These are phyloP conservation scores for Epichloe aotearoae DNA, from an alignment of 2,329 filamentous ascomycete genomes.

Conservation along the genomic window DNA sequence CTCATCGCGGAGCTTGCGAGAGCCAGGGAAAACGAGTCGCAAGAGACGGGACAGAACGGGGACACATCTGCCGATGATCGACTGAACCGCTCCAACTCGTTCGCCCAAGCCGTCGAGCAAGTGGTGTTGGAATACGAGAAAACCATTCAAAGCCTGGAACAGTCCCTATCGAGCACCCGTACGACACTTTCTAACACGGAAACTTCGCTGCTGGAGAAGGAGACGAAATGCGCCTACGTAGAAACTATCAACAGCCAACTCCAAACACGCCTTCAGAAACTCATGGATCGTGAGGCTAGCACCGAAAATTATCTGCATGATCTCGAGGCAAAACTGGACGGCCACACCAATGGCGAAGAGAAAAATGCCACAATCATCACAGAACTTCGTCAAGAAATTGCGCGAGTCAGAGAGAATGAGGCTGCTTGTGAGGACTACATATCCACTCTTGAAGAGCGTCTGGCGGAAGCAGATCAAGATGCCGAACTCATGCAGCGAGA, in stretches of 20 bases:
- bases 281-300: slow-evolving; percentile 79
- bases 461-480: slow-evolving; percentile 93
- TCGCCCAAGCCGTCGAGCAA: slow-evolving; percentile 89
- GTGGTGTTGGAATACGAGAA: slow-evolving; percentile 97
- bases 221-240: slow-evolving; percentile 83
- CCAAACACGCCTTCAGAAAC: slow-evolving; percentile 79
- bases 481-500: slow-evolving; percentile 94
- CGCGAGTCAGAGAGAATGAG: slow-evolving; percentile 80
- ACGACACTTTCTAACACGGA: slow-evolving; percentile 73
- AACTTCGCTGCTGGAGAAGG: slow-evolving; percentile 77
- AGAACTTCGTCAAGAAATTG: slow-evolving; percentile 84
- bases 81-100: slow-evolving; percentile 87
- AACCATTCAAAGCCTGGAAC: slow-evolving; percentile 88
- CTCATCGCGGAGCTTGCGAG: slow-evolving; percentile 88
- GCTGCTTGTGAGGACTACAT: slow-evolving; percentile 90
- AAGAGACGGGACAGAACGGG: slow-evolving; percentile 43
- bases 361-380: slow-evolving; percentile 75
- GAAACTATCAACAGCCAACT: slow-evolving; percentile 88
- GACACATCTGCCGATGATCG: slow-evolving; percentile 62
- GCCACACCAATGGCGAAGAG: slow-evolving; percentile 82
- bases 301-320: slow-evolving; percentile 91
- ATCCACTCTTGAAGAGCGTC: slow-evolving; percentile 83
- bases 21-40: slow-evolving; percentile 57
- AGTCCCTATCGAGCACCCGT: slow-evolving; percentile 79
- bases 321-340: slow-evolving; percentile 79